A percentile compares a stretch with the other conserved stretches of the same genome.
Conservation (phyloP, 257 asterid genomes). For the Nicotiana tomentosiformis region DNA sequence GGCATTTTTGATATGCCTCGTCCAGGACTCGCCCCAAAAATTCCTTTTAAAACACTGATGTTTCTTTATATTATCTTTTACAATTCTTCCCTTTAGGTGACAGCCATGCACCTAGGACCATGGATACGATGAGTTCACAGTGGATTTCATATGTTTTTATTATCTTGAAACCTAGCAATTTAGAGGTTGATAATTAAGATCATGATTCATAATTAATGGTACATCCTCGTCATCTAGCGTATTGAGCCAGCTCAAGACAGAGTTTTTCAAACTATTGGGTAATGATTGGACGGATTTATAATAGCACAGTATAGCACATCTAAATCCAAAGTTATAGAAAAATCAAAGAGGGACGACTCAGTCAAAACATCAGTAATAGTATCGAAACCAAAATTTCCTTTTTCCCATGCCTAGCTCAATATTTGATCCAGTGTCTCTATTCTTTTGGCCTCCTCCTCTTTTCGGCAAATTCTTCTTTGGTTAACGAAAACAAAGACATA, state of each 20-base stretch:
- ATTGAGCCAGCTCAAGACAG: neutral
- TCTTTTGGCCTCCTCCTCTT: constrained; percentile 39
- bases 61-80: too few species aligned
- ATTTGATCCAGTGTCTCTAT: constrained; percentile 37
- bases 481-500: constrained; percentile 4
- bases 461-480: constrained; percentile 16
- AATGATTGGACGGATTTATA: constrained; percentile 33
- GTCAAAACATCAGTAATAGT: constrained; percentile 17
- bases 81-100: neutral
- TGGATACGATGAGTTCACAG: neutral
- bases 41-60: too few species aligned
- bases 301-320: neutral
- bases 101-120: neutral
- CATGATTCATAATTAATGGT: neutral
- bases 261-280: constrained; percentile 5
- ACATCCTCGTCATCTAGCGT: neutral
- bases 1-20: too few species aligned
- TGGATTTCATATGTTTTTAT: neutral
- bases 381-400: constrained; percentile 16
- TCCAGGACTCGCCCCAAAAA: too few species aligned
- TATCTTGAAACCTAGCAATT: neutral
- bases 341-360: neutral
- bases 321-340: constrained; percentile 8
- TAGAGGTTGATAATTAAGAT: neutral
- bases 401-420: constrained; percentile 9